Base-by-base conservation (phyloP, 441 rosid genomes). In the Euphorbia celastroides region DNA sequence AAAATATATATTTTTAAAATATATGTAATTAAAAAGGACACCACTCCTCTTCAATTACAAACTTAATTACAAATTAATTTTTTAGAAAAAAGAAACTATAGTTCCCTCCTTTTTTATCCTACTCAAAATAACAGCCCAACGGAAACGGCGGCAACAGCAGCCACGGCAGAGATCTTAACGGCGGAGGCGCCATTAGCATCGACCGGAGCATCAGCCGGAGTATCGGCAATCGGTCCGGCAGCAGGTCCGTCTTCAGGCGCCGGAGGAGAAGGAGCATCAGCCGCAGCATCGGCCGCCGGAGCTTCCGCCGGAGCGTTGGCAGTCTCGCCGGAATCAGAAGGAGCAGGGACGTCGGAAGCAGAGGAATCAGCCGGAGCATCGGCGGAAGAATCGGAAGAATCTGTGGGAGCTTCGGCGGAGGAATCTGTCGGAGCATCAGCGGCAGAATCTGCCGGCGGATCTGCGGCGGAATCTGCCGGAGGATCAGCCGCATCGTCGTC, bases 71-170 rank as follows among this genome's bases (percentile, higher is more conserved):
- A 42, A 42, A 3, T 42, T 12, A 42, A 7, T 42, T 42, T 42
- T 42, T 42, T 5, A 13, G 14, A 42, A 42, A 42, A 5, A 42
- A 11, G 1, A 42, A 10, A 42, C 1, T 42, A 11, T n/a, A n/a
- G 17, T 12, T 13, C 48, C 17, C 19, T 48, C 54, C 54, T 17
- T 48, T 48, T 12, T 2, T 46, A 14, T 28, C 12, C 7, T 7
- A 8, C 11, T 74, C 70, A 82, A 72, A 79, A 75, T 70, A 71
- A 71, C 59, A 81, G 66, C 64, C 70, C 72, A 65, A 69, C 77
- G 11, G 70, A 70, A 8, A 64, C 62, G 2, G 78, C 77, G 9
- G 72, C 82, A 16, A 44, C 70, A 63, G 59, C 75, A 3, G 64
- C 79, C 7, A 56, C 26, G 6, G 70, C 72, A 0, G 86, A 77